These are phyloP conservation scores for Globisporangium irregulare DNA, from an alignment of 352 stramenopile species.

Conservation along the genomic window DNA sequence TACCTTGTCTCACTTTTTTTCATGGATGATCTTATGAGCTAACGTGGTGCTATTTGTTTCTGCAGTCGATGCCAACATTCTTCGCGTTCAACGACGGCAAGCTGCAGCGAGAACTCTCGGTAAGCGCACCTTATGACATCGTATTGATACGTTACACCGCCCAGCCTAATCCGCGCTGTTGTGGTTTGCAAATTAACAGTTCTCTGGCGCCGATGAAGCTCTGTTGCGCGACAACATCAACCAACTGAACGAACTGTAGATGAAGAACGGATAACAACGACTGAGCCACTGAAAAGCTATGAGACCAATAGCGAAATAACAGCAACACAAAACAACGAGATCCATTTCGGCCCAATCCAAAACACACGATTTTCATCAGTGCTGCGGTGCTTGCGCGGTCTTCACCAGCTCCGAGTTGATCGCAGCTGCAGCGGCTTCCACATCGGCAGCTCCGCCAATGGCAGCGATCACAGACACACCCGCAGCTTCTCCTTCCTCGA, in stretches of 20 bases:
- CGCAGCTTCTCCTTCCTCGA: constrained; percentile 31
- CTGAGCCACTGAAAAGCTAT: not conserved
- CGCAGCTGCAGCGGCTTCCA: constrained; percentile 19
- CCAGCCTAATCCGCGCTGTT: not conserved
- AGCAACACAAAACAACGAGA: not conserved
- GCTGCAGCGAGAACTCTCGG: constrained; percentile 73
- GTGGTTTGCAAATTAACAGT: constrained; percentile 29
- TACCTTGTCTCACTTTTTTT: not conserved
- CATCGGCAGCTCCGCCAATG: constrained; percentile 36
- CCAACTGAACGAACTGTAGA: constrained; percentile 67
- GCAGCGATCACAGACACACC: constrained; percentile 54
- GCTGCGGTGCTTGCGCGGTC: constrained; percentile 6
- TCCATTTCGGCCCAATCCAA: not conserved
- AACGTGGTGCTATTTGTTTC: constrained; percentile 5
- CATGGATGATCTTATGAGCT: not conserved
- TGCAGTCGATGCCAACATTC: constrained; percentile 87
- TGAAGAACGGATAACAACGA: constrained; percentile 5
- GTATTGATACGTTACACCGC: not conserved
- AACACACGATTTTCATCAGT: not conserved
- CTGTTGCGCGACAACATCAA: constrained; percentile 71
- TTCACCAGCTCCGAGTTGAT: constrained; percentile 26
- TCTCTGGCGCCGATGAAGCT: constrained; percentile 79
- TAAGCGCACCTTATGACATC: constrained; percentile 19
- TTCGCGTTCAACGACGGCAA: constrained; percentile 82
- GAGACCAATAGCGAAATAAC: not conserved